Evolutionary conservation across 495 filamentous ascomycete genomes (phyloP).

Genomic region (Penicillium paradoxum): DNA sequence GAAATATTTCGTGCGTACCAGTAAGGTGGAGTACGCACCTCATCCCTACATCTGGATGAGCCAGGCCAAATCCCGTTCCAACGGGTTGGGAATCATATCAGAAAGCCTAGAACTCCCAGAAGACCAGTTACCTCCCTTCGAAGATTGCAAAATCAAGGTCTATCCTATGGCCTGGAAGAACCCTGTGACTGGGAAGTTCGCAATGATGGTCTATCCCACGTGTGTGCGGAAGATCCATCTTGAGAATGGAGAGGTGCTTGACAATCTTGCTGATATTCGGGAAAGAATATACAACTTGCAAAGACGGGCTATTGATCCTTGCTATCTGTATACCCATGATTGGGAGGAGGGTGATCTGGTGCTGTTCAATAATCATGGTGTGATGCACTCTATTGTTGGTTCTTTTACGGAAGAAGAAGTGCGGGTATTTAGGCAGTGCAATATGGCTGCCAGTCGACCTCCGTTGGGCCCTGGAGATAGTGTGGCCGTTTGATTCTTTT

Average conservation of each 20-base stretch:
- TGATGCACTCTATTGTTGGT: slow-evolving; percentile 65
- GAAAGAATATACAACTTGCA: slow-evolving; percentile 59
- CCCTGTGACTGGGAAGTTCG: slow-evolving; percentile 55
- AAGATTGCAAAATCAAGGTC: slow-evolving; percentile 54
- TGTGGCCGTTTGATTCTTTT: background rate
- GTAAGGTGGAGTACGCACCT: slow-evolving; percentile 60
- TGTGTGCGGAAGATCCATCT: slow-evolving; percentile 59
- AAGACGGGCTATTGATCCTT: slow-evolving; percentile 58
- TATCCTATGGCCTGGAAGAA: slow-evolving; percentile 68
- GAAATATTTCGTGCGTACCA: slow-evolving; percentile 52
- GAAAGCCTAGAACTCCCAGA: slow-evolving; percentile 51
- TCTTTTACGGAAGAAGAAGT: slow-evolving; percentile 64
- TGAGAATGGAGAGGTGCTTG: slow-evolving; percentile 54
- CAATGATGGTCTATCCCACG: slow-evolving; percentile 61
- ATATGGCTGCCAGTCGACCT: slow-evolving; percentile 49
- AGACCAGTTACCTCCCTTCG: slow-evolving; percentile 55
- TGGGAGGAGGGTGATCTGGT: slow-evolving; percentile 68
- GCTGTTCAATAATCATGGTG: slow-evolving; percentile 65
- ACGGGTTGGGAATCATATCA: slow-evolving; percentile 59
- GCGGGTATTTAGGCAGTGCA: slow-evolving; percentile 65
- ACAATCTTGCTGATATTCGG: slow-evolving; percentile 55
- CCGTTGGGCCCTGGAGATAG: background rate
- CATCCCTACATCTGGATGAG: slow-evolving; percentile 75
- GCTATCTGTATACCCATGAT: slow-evolving; percentile 61
- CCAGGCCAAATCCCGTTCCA: slow-evolving; percentile 52